Evolutionary conservation across 106 monocot species (phyloP).

Genomic region (Narthecium ossifragum): DNA sequence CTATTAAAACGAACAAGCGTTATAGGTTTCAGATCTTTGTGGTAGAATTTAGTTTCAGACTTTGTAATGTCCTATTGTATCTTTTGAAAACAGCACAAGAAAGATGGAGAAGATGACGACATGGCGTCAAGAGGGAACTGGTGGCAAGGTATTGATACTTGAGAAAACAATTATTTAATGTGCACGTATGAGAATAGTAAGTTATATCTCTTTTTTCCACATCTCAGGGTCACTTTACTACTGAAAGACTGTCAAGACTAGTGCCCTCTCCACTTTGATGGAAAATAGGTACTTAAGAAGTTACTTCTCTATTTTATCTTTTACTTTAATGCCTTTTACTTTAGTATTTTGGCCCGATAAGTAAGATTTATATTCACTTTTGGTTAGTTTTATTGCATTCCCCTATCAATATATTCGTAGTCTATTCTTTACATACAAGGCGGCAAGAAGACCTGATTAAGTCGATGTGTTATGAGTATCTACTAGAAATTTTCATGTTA

Average conservation of each 20-base stretch:
- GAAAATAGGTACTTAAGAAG: too few species aligned
- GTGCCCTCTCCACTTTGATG: not conserved
- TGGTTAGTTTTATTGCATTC: too few species aligned
- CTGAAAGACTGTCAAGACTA: not conserved
- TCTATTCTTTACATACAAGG: too few species aligned
- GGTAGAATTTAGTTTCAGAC: not conserved
- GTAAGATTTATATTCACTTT: too few species aligned
- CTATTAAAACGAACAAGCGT: not conserved
- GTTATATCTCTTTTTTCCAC: not conserved
- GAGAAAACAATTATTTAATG: not conserved
- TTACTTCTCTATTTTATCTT: too few species aligned
- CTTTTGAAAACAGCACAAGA: not conserved
- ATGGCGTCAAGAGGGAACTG: conserved; percentile 12
- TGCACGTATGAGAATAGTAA: not conserved
- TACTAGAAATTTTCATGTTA: too few species aligned
- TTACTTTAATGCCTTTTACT: too few species aligned
- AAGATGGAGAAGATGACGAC: conserved; percentile 7
- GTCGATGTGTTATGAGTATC: too few species aligned
- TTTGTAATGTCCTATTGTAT: not conserved
- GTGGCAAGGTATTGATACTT: conserved; percentile 9
- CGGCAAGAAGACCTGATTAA: too few species aligned
- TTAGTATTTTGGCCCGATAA: too few species aligned
- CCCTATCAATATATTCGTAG: too few species aligned
- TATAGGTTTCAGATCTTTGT: not conserved
- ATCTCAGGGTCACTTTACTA: conserved; percentile 11